Conservation (phyloP, 768 basidiomycete species). For the Phlebiopsis gigantea region DNA sequence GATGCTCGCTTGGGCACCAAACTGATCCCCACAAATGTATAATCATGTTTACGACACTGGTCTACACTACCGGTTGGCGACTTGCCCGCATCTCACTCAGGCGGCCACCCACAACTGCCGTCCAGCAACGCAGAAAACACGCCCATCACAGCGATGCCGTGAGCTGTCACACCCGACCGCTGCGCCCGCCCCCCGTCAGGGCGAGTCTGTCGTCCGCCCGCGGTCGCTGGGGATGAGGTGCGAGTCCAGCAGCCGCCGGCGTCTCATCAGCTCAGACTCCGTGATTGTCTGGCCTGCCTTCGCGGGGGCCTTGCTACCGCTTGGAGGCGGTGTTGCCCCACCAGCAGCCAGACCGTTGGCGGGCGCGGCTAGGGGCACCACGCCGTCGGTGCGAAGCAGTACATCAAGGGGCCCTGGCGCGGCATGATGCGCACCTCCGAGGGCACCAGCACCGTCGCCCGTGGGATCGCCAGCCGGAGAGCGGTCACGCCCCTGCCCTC, state of each 20-base stretch:
- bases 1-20: neutral
- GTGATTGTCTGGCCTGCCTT: constrained; percentile 63
- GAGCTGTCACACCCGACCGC: neutral
- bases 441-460: neutral
- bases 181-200: neutral
- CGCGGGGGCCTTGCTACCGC: constrained; percentile 12
- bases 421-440: neutral
- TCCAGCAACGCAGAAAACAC: neutral
- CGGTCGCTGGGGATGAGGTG: constrained; percentile 32
- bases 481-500: no score
- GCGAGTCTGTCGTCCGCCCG: neutral
- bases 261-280: constrained; percentile 74
- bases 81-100: neutral
- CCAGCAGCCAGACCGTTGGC: neutral
- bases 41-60: no score
- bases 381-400: neutral
- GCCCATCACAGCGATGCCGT: neutral
- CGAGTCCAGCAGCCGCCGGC: constrained; percentile 71
- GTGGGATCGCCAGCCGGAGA: neutral
- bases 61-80: neutral
- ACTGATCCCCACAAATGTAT: no score
- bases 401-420: constrained; percentile 1
- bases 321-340: neutral
- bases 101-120: no score
- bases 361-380: neutral